phyloP scores from a whole-genome alignment of 345 rosid genomes.

The Corymbia maculata region DNA sequence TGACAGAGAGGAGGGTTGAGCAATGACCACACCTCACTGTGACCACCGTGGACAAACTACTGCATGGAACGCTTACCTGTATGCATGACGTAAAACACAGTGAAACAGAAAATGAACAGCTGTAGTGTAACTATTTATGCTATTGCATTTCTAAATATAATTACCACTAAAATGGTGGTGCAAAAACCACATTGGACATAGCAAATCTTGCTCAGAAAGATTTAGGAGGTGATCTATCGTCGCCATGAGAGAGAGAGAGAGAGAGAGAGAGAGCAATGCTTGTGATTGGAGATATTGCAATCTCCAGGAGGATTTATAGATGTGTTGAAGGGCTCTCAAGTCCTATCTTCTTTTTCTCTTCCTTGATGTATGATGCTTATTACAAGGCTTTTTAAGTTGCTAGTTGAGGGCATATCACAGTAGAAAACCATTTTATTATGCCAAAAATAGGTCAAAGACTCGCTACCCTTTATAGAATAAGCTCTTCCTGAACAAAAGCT shows the following conservation, averaged over 20 bases:
- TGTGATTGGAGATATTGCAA: not conserved
- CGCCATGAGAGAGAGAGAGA: constrained; percentile 27
- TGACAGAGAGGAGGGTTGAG: constrained; percentile 87
- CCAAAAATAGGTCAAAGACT: not conserved
- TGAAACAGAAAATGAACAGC: not conserved
- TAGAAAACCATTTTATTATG: not conserved
- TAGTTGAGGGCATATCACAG: not conserved
- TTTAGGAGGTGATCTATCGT: constrained; percentile 54
- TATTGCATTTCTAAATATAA: not conserved
- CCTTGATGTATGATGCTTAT: not conserved
- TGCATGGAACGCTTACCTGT: constrained; percentile 89
- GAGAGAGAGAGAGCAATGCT: not conserved
- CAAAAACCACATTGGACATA: constrained; percentile 96
- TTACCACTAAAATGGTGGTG: constrained; percentile 85
- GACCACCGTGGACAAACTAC: constrained; percentile 80
- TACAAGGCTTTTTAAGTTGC: not conserved
- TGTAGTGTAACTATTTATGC: not conserved
- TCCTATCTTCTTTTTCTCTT: not conserved
- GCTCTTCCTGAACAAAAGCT: not conserved
- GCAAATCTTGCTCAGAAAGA: constrained; percentile 89
- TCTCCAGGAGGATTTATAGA: not conserved
- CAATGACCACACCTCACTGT: constrained; percentile 97
- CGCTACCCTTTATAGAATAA: not conserved
- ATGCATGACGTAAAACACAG: not conserved
- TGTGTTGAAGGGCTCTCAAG: not conserved